Base-by-base conservation (phyloP, 176 grass and related monocot species). In the Zea luxurians region DNA sequence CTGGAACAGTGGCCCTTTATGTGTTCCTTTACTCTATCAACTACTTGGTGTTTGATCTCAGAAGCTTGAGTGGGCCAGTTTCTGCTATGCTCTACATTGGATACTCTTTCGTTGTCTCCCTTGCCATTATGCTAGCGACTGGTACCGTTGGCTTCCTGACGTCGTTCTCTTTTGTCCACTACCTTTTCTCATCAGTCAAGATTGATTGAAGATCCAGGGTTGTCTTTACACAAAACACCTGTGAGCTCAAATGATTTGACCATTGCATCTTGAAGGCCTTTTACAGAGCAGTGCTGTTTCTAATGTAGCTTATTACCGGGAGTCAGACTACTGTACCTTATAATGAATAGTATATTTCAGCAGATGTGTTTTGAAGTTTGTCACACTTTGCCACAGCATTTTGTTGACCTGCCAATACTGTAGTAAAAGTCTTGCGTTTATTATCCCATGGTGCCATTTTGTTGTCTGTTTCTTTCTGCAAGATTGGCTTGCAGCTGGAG, bases 21-120 rank as follows among this genome's bases (percentile, higher is more conserved):
- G 92, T 95, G 69, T 95, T 95, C 82, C 81, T 95, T 34, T 95
- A 95, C 84, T 95, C 92, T 11, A 85, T 95, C 68, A 91, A 91
- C 85, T 92, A 95, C 81, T 44, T 95, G 78, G 86, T 95, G 74
- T 95, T 92, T 89, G 86, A 95, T 78, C 84, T 95, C 61, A 87
- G 87, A 84, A 95, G 92, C 48, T 78, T 95, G 92, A 95, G 92
- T 74, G 92, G 92, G 8, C 86, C 92, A 4, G 86, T 95, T 74
- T 95, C 92, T 54, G 92, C 92, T 64, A 78, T 71, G 15, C 89
- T 95, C 76, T 95, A 95, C 74, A 78, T 95, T 64, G 92, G 92
- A 68, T 95, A 95, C 36, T 63, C 89, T 21, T 88, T 95, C 41
- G 85, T 95, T n/a, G 88, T 95, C 48, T 91, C 89, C 55, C 66